Evolutionary conservation across 2,329 filamentous ascomycete species (phyloP).

Genomic region (Rhynchosporium agropyri): DNA sequence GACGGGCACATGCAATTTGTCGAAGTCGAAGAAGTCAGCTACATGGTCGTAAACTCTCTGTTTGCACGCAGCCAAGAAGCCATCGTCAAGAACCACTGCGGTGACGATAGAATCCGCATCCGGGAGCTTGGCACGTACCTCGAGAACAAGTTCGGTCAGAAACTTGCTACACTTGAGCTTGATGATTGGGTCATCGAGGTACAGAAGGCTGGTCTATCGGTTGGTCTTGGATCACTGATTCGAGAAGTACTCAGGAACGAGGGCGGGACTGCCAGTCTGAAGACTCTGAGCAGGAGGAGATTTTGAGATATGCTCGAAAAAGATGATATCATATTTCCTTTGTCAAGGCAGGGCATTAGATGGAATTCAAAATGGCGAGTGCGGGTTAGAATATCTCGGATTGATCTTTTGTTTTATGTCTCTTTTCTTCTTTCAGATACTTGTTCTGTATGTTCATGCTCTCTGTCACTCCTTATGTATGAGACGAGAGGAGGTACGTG

Average conservation of each 20-base stretch:
- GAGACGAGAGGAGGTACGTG: not conserved
- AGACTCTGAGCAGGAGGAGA: slow-evolving; percentile 20
- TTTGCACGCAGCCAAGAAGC: slow-evolving; percentile 21
- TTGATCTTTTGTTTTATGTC: not conserved
- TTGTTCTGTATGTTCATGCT: not conserved
- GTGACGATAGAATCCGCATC: slow-evolving; percentile 21
- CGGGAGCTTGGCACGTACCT: slow-evolving; percentile 21
- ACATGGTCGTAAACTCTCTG: slow-evolving; percentile 23
- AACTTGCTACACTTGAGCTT: slow-evolving; percentile 19
- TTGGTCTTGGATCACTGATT: slow-evolving; percentile 22
- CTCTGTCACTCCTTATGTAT: slow-evolving; percentile 7
- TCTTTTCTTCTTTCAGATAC: not conserved
- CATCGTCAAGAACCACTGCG: slow-evolving; percentile 25
- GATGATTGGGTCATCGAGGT: slow-evolving; percentile 24
- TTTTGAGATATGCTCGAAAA: slow-evolving; percentile 5
- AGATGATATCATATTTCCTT: slow-evolving; percentile 5
- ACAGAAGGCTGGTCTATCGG: slow-evolving; percentile 16
- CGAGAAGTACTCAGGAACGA: slow-evolving; percentile 21
- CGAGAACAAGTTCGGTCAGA: slow-evolving; percentile 21
- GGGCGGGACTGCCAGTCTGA: slow-evolving; percentile 22
- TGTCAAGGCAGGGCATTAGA: slow-evolving; percentile 8
- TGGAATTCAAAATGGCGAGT: slow-evolving; percentile 8
- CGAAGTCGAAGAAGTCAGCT: slow-evolving; percentile 25
- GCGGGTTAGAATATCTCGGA: slow-evolving; percentile 9
- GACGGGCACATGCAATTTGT: slow-evolving; percentile 27